Conservation (phyloP, 2,329 filamentous ascomycete genomes). For the Plenodomus lindquistii region DNA sequence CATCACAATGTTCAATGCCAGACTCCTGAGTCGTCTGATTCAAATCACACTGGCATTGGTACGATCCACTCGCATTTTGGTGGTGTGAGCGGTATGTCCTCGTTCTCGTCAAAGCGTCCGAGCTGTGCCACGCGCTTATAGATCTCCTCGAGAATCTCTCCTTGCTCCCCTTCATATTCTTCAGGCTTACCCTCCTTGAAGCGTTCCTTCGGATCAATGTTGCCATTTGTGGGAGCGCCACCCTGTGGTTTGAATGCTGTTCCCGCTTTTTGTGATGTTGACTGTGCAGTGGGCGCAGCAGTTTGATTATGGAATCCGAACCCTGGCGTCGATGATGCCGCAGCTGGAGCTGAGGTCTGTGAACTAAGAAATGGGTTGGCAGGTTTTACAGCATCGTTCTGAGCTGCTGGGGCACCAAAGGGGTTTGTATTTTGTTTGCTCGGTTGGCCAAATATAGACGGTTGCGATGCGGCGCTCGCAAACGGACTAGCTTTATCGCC, state of each 20-base stretch:
- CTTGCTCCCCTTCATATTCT: conserved; percentile 62
- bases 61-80: conserved; percentile 70
- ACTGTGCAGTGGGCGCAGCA: conserved; percentile 14
- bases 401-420: conserved; percentile 18
- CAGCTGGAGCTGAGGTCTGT: conserved; percentile 9
- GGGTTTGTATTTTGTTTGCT: conserved; percentile 30
- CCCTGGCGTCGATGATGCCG: conserved; percentile 15
- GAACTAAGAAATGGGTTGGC: conserved; percentile 30
- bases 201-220: conserved; percentile 44
- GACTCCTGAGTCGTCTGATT: no score
- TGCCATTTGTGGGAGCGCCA: conserved; percentile 4
- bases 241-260: conserved; percentile 67
- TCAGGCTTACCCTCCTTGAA: conserved; percentile 64
- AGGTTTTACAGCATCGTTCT: conserved; percentile 8
- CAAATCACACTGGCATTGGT: neutral
- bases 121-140: conserved; percentile 68
- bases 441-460: conserved; percentile 39
- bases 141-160: conserved; percentile 56
- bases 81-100: conserved; percentile 74
- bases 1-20: no score
- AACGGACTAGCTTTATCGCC: conserved; percentile 23
- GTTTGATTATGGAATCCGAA: conserved; percentile 15
- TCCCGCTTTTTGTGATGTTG: conserved; percentile 9
- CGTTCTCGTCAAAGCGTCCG: conserved; percentile 70
- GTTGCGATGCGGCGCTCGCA: conserved; percentile 13